Evolutionary conservation across 2,329 filamentous ascomycete genomes (phyloP).

Genomic region (Fusarium sulawesiense): DNA sequence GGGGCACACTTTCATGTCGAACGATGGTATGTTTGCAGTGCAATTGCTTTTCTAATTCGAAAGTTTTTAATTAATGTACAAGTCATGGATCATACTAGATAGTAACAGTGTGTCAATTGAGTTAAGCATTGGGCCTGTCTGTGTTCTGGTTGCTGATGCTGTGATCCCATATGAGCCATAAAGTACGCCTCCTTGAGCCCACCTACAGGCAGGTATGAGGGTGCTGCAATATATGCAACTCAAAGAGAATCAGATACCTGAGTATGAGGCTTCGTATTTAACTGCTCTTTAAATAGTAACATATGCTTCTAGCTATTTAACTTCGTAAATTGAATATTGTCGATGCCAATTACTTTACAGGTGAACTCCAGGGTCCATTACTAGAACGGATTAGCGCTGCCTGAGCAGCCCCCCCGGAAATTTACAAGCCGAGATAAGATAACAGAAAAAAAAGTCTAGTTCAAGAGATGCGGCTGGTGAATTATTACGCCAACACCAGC

Average conservation of each 20-base stretch:
- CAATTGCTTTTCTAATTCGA: background rate
- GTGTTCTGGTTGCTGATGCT: background rate
- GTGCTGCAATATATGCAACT: background rate
- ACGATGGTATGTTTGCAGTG: background rate
- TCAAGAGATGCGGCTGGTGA: slow-evolving; percentile 46
- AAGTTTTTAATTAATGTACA: background rate
- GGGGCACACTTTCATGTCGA: slow-evolving; percentile 18
- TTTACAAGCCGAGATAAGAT: slow-evolving; percentile 50
- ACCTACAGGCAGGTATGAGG: background rate
- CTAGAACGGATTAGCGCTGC: slow-evolving; percentile 25
- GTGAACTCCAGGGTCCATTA: slow-evolving; percentile 9
- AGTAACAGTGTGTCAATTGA: background rate
- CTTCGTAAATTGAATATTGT: background rate
- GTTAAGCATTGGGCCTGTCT: background rate
- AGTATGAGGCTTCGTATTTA: background rate
- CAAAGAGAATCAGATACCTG: background rate
- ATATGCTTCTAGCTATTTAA: background rate
- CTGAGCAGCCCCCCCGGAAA: slow-evolving; percentile 47
- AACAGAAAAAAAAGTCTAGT: slow-evolving; percentile 52
- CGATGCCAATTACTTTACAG: slow-evolving; percentile 6
- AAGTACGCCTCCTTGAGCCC: background rate
- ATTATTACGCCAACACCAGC: slow-evolving; percentile 44
- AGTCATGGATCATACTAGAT: background rate
- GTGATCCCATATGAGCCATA: background rate
- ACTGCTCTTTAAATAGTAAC: background rate